phyloP scores from a whole-genome alignment of 1,284 basidiomycete genomes.

The Abortiporus biennis region DNA sequence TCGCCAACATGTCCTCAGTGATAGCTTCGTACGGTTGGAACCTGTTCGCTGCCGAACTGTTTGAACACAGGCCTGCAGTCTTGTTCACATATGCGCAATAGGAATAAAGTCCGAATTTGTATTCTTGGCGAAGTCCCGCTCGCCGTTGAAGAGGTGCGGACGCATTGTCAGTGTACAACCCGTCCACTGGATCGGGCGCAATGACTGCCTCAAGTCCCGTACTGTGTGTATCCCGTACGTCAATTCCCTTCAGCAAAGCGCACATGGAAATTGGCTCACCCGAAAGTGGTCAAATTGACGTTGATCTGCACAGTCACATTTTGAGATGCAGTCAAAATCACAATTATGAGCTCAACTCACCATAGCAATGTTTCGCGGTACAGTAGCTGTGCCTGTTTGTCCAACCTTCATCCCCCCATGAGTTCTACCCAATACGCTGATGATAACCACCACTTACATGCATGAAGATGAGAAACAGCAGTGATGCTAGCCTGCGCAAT shows the following conservation, averaged over 20 bases:
- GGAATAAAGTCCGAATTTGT: constrained; percentile 73
- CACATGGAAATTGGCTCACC: constrained; percentile 37
- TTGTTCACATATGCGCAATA: constrained; percentile 65
- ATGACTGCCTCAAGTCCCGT: constrained; percentile 43
- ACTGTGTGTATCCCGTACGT: constrained; percentile 27
- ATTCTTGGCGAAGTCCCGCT: constrained; percentile 61
- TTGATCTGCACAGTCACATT: constrained; percentile 43
- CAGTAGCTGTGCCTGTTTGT: constrained; percentile 70
- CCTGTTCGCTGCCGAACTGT: constrained; percentile 47
- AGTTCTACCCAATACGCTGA: constrained; percentile 6
- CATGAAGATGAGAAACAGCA: constrained; percentile 71
- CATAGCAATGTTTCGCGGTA: constrained; percentile 69
- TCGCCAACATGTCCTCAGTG: constrained; percentile 56
- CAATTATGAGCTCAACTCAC: constrained; percentile 30
- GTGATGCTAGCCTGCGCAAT: constrained; percentile 49
- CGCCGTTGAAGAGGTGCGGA: constrained; percentile 51
- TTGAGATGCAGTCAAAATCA: constrained; percentile 12
- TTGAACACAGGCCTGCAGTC: constrained; percentile 59
- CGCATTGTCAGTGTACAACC: constrained; percentile 64
- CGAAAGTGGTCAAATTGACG: constrained; percentile 64
- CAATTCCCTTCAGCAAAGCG: neutral
- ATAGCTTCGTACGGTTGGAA: constrained; percentile 60
- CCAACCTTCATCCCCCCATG: constrained; percentile 47
- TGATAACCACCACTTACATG: constrained; percentile 59
- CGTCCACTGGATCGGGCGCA: constrained; percentile 47